These are phyloP conservation scores for Reutealis trisperma DNA, from an alignment of 345 rosid species.

Conservation along the genomic window DNA sequence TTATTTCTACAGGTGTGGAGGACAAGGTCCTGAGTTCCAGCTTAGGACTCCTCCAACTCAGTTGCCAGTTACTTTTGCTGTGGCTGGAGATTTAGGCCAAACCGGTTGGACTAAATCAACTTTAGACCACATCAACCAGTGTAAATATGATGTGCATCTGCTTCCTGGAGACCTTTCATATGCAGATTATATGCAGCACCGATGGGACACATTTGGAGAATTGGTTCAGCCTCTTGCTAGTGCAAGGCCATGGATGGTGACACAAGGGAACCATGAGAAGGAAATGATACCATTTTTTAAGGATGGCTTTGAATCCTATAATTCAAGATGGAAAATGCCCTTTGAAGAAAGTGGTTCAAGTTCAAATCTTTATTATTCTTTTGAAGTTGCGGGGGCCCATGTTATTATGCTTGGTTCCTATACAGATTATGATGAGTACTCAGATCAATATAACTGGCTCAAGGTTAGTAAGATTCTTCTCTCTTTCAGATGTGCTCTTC, in stretches of 20 bases:
- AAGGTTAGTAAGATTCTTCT: conserved; percentile 44
- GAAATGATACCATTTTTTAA: conserved; percentile 67
- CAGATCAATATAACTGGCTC: conserved; percentile 82
- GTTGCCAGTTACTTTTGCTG: conserved; percentile 81
- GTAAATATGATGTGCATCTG: conserved; percentile 73
- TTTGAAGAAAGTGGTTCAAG: conserved; percentile 80
- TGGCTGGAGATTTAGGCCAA: conserved; percentile 96
- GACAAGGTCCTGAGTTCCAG: conserved; percentile 81
- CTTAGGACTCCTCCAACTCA: conserved; percentile 78
- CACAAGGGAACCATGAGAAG: conserved; percentile 89
- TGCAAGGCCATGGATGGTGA: conserved; percentile 98
- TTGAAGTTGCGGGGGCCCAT: conserved; percentile 86
- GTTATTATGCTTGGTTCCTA: conserved; percentile 88
- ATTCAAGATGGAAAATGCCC: conserved; percentile 97
- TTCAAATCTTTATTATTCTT: conserved; percentile 92
- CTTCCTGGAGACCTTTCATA: conserved; percentile 98
- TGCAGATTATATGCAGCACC: conserved; percentile 80
- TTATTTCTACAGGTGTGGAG: conserved; percentile 82
- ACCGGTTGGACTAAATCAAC: conserved; percentile 97
- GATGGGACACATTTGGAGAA: conserved; percentile 92
- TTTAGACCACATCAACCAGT: conserved; percentile 70
- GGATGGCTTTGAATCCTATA: conserved; percentile 72
- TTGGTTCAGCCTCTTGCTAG: conserved; percentile 93
- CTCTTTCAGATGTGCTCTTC: not conserved
- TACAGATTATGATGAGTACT: conserved; percentile 59